Evolutionary conservation across 2,329 filamentous ascomycete species (phyloP).

Genomic region (Monosporascus sp.): DNA sequence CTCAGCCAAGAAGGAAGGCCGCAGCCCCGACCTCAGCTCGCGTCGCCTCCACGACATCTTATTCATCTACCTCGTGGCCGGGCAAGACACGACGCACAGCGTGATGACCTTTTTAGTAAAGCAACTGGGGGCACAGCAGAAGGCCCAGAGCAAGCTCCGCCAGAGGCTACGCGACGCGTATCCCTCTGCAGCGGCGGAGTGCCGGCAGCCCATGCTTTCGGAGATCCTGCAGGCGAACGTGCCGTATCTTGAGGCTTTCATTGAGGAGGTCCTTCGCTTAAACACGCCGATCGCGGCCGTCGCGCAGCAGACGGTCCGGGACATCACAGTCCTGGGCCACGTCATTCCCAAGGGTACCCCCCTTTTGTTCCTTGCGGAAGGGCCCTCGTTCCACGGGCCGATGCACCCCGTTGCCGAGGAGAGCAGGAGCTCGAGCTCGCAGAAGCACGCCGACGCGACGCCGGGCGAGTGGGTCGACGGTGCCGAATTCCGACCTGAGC

Average conservation of each 20-base stretch:
- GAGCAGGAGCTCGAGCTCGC: no score
- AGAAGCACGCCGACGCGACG: no score
- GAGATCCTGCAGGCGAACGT: constrained; percentile 19
- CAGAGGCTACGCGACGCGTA: constrained; percentile 10
- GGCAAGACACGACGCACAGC: constrained; percentile 24
- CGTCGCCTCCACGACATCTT: constrained; percentile 22
- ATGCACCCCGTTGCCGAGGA: no score
- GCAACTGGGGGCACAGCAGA: constrained; percentile 19
- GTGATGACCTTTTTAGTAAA: constrained; percentile 21
- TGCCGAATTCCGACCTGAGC: no score
- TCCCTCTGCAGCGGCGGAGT: constrained; percentile 10
- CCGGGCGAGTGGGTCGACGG: no score
- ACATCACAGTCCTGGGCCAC: constrained; percentile 21
- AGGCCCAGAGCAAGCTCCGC: constrained; percentile 23
- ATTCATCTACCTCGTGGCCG: constrained; percentile 27
- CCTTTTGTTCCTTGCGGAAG: no score
- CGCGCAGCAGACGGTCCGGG: constrained; percentile 17
- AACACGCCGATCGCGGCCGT: constrained; percentile 16
- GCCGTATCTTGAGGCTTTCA: constrained; percentile 27
- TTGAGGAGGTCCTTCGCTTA: constrained; percentile 28
- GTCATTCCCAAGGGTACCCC: constrained; percentile 22
- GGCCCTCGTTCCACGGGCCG: no score
- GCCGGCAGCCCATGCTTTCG: constrained; percentile 14
- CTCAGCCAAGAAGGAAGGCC: constrained; percentile 20
- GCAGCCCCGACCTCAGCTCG: constrained; percentile 17